A percentile compares a stretch with the other conserved stretches of the same genome.
Evolutionary conservation across 345 rosid species (phyloP).

Genomic region (Lumnitzera littorea): DNA sequence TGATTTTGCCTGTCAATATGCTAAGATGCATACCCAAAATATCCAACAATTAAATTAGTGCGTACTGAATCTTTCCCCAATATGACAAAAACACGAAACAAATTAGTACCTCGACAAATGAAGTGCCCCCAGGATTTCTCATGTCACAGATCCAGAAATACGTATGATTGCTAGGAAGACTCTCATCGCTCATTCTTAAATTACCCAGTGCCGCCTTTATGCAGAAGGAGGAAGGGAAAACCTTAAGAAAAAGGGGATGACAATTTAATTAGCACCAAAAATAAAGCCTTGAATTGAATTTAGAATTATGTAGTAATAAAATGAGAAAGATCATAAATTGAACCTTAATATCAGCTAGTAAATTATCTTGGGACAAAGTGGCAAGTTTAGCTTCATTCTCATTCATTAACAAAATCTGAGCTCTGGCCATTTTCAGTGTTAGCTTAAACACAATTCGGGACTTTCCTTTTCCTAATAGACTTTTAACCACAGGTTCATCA

Average conservation of each 20-base stretch:
- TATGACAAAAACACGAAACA: too few species aligned
- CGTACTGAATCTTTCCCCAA: too few species aligned
- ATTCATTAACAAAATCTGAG: conserved; percentile 86
- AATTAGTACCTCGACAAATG: conserved; percentile 79
- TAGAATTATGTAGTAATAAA: neutral
- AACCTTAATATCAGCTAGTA: conserved; percentile 87
- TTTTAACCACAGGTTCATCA: conserved; percentile 67
- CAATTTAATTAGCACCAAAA: neutral
- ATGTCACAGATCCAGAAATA: conserved; percentile 98
- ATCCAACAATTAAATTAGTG: too few species aligned
- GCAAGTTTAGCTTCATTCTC: conserved; percentile 86
- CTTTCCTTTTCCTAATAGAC: conserved; percentile 92
- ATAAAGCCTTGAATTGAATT: neutral
- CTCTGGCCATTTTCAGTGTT: conserved; percentile 77
- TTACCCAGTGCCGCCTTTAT: conserved; percentile 88
- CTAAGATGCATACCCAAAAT: too few species aligned
- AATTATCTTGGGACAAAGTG: conserved; percentile 80
- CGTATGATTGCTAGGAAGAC: conserved; percentile 74
- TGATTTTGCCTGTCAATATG: too few species aligned
- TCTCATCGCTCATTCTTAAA: conserved; percentile 88
- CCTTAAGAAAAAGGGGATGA: conserved; percentile 30
- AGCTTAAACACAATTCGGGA: conserved; percentile 74
- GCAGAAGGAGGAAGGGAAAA: conserved; percentile 93
- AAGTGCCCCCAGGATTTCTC: conserved; percentile 96
- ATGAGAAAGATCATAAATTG: conserved; percentile 12